Conservation (phyloP, 257 asterid species). For the Gentiana dahurica region DNA sequence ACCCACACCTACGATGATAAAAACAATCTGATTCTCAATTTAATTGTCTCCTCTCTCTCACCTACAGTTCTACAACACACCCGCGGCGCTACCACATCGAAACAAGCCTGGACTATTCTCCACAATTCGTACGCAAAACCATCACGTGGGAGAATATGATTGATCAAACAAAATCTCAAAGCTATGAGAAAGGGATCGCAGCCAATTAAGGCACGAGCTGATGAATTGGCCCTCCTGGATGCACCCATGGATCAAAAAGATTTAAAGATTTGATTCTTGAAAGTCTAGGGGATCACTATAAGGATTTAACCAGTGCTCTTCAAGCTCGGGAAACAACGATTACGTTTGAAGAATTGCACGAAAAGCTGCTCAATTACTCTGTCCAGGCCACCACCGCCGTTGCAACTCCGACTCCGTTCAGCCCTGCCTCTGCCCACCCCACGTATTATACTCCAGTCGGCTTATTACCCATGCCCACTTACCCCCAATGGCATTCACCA, state of each 20-base stretch:
- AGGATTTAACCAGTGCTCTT: neutral
- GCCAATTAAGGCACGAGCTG: neutral
- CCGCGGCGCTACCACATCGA: too few species aligned
- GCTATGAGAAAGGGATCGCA: neutral
- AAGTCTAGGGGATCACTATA: slow-evolving; percentile 3
- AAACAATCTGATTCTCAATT: too few species aligned
- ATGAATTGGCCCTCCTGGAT: slow-evolving; percentile 3
- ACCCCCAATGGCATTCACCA: too few species aligned
- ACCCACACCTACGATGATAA: too few species aligned
- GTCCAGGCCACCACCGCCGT: too few species aligned
- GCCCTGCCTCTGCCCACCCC: neutral
- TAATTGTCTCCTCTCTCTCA: too few species aligned
- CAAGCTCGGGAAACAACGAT: neutral
- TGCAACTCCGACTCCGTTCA: too few species aligned
- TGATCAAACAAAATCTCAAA: neutral
- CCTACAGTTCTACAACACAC: too few species aligned
- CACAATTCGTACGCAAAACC: neutral
- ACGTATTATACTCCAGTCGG: too few species aligned
- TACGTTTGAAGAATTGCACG: neutral
- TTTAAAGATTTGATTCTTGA: neutral
- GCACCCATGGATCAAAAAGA: neutral
- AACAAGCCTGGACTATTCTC: neutral
- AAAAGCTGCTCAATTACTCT: neutral
- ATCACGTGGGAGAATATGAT: neutral
- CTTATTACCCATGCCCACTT: neutral